Percentiles rank a stretch among this genome's conserved stretches.
Conservation (phyloP, 2,329 filamentous ascomycete genomes). For the Alternaria sp. region DNA sequence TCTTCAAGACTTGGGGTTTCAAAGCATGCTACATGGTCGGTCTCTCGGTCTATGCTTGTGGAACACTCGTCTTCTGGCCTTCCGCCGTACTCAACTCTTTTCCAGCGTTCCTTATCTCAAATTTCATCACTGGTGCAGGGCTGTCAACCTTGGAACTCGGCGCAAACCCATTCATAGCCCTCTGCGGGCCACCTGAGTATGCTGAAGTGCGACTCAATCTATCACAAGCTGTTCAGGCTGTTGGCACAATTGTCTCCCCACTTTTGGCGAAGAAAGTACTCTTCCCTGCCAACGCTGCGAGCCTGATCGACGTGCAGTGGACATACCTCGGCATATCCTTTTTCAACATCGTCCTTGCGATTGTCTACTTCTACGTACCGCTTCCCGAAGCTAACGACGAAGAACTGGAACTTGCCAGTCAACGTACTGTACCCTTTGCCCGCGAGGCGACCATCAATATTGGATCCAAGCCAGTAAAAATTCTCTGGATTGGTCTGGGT, state of each 20-base stretch:
- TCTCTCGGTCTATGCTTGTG: conserved; percentile 68
- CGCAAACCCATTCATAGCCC: conserved; percentile 68
- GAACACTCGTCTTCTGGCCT: conserved; percentile 70
- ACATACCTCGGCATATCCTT: conserved; percentile 70
- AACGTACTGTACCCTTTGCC: conserved; percentile 49
- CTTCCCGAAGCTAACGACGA: conserved; percentile 69
- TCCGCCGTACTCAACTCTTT: conserved; percentile 69
- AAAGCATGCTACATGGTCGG: conserved; percentile 69
- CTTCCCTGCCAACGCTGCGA: conserved; percentile 60
- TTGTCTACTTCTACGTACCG: conserved; percentile 68
- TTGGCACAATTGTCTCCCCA: conserved; percentile 67
- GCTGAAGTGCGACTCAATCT: conserved; percentile 68
- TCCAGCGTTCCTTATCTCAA: conserved; percentile 67
- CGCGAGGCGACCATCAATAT: conserved; percentile 52
- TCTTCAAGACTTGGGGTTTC: conserved; percentile 68
- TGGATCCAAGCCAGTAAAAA: conserved; percentile 53
- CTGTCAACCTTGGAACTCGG: conserved; percentile 67
- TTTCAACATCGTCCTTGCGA: conserved; percentile 66
- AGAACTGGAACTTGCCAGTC: conserved; percentile 64
- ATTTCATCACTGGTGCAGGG: conserved; percentile 69
- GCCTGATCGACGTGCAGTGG: conserved; percentile 69
- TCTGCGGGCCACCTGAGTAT: conserved; percentile 68
- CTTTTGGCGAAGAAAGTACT: conserved; percentile 67
- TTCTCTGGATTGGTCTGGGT: conserved; percentile 65
- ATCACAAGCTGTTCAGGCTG: conserved; percentile 68